A percentile compares a stretch with the other conserved stretches of the same genome.
These are phyloP conservation scores for Lactarius evosmus DNA, from an alignment of 768 basidiomycete genomes.

Conservation along the genomic window DNA sequence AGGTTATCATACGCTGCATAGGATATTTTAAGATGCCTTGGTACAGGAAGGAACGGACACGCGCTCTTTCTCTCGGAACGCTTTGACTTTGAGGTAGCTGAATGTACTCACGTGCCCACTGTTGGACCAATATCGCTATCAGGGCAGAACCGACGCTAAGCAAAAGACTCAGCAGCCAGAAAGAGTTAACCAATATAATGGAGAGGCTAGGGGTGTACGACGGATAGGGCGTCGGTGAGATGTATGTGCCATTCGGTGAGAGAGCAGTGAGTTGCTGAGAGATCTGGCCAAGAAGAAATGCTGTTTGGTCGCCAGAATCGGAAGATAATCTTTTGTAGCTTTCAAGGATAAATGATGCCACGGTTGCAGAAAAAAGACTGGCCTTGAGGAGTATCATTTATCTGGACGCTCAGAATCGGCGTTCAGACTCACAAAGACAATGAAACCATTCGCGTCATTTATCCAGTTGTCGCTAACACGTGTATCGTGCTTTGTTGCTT, in stretches of 20 bases:
- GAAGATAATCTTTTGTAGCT: conserved; percentile 22
- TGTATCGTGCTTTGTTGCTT: conserved; percentile 8
- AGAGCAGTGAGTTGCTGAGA: too few species aligned
- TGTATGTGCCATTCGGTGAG: background rate
- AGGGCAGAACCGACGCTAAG: conserved; percentile 43
- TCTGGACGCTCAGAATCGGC: background rate
- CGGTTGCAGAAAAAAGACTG: conserved; percentile 29
- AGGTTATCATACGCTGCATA: too few species aligned
- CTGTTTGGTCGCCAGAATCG: conserved; percentile 3
- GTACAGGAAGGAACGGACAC: too few species aligned
- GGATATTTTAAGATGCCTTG: too few species aligned
- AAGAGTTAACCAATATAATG: conserved; percentile 37
- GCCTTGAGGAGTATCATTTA: conserved; percentile 14
- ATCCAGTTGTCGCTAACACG: conserved; percentile 12
- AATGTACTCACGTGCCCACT: conserved; percentile 43
- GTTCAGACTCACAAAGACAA: conserved; percentile 15
- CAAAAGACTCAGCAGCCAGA: conserved; percentile 39
- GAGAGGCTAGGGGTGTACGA: conserved; percentile 30
- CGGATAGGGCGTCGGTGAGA: background rate
- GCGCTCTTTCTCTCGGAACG: too few species aligned
- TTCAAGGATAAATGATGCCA: conserved; percentile 26
- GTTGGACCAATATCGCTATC: conserved; percentile 44
- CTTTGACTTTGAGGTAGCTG: conserved; percentile 28
- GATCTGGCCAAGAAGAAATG: too few species aligned
- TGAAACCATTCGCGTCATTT: conserved; percentile 10